A percentile compares a stretch with the other conserved stretches of the same genome.
Conservation (phyloP, 805 yeast species). For the Yamadazyma scolyti region DNA sequence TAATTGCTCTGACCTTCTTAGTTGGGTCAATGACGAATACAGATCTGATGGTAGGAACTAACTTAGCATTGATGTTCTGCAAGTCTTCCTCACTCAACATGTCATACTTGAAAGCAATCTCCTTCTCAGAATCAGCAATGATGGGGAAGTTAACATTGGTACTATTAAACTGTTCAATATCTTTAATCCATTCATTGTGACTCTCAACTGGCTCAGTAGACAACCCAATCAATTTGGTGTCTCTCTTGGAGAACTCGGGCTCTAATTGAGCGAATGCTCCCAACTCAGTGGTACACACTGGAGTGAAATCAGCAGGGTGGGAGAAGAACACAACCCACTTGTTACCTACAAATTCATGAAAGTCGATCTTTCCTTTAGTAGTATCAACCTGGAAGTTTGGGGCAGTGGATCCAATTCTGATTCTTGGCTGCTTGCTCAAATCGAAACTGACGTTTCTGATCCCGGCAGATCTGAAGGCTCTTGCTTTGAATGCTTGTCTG, state of each 20-base stretch:
- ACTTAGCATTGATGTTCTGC: conserved; percentile 56
- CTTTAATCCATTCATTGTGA: conserved; percentile 67
- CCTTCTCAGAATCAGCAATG: conserved; percentile 61
- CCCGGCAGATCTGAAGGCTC: conserved; percentile 6
- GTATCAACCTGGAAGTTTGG: conserved; percentile 67
- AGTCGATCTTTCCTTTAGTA: conserved; percentile 58
- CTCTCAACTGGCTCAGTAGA: conserved; percentile 62
- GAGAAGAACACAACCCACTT: conserved; percentile 67
- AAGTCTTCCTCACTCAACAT: conserved; percentile 69
- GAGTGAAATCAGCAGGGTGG: conserved; percentile 78
- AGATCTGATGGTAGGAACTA: conserved; percentile 66
- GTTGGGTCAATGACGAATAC: conserved; percentile 69
- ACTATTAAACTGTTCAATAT: conserved; percentile 43
- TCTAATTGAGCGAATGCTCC: conserved; percentile 73
- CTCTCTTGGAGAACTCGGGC: conserved; percentile 64
- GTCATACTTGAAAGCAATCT: conserved; percentile 60
- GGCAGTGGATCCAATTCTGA: conserved; percentile 58
- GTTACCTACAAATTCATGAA: conserved; percentile 60
- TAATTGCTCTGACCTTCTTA: conserved; percentile 57
- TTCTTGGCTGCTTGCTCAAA: conserved; percentile 39
- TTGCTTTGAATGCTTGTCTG: conserved; percentile 10
- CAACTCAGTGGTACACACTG: conserved; percentile 75
- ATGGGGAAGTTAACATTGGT: conserved; percentile 61
- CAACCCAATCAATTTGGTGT: conserved; percentile 64
- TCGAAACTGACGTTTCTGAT: conserved; percentile 16